Evolutionary conservation across 192 early-diverging fungal genomes (phyloP).

Genomic region (Gryganskiella cystojenkinii): DNA sequence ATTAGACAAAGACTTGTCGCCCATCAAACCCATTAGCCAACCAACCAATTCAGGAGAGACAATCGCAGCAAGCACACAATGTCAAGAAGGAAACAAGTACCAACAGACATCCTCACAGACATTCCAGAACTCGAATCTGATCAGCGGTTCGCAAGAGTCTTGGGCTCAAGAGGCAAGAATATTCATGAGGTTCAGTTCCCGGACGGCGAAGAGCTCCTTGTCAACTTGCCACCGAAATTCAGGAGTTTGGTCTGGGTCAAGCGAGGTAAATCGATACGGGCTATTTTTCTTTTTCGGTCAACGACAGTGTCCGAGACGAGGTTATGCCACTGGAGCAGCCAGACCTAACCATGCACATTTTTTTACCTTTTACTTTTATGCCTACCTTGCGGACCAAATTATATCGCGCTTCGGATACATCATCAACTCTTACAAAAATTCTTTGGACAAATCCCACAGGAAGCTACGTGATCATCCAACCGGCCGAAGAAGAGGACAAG

Average conservation of each 20-base stretch:
- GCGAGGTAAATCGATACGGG: constrained; percentile 62
- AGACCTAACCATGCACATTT: too few species aligned
- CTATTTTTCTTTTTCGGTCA: constrained; percentile 21
- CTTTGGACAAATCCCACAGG: constrained; percentile 48
- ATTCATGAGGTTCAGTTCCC: constrained; percentile 74
- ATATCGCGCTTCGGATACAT: background rate
- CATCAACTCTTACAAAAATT: background rate
- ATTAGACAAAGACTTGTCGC: background rate
- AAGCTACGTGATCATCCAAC: constrained; percentile 75
- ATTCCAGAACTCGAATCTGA: constrained; percentile 43
- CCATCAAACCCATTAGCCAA: background rate
- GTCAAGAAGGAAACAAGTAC: constrained; percentile 50
- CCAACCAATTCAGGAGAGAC: background rate
- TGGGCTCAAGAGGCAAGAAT: constrained; percentile 78
- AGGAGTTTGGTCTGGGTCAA: constrained; percentile 88
- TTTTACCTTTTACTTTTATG: too few species aligned
- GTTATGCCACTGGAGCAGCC: too few species aligned
- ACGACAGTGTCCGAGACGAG: background rate
- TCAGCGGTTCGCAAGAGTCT: constrained; percentile 67
- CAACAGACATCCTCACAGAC: constrained; percentile 42
- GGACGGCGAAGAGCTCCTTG: constrained; percentile 66
- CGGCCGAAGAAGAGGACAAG: constrained; percentile 60
- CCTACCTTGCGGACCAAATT: constrained; percentile 5
- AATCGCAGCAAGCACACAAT: constrained; percentile 7
- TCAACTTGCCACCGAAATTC: constrained; percentile 79